Base-by-base conservation (phyloP, 805 yeast species). In the Ogataea minuta region DNA sequence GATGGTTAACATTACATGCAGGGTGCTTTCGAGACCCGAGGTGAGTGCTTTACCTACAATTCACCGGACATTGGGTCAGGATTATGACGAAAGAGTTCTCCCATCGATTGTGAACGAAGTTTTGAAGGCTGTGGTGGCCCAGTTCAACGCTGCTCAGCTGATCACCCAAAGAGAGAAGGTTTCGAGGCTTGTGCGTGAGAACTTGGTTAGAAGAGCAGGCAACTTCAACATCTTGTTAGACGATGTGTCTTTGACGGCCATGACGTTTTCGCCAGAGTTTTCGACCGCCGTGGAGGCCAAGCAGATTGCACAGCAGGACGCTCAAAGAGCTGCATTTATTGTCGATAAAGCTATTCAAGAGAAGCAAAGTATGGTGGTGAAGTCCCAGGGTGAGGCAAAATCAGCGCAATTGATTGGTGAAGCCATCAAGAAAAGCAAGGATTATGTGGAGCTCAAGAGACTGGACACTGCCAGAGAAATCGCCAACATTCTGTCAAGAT, bases 51-150 rank as follows among this genome's bases (percentile, higher is more conserved):
- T 93, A 51, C 96, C 98, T 17, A 73, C 72, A 9, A 86, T 93
- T 50, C 93, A 77, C 70, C 81, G 98, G 60, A 93, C 99, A 2
- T 71, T 93, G 52, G 99, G 99, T 36, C 74, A 72, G 38, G 98
- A 93, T 63, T 93, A 91, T 66, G 99, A 93, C 61, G 99, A 93
- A 69, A 81, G 96, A 56, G 96, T 93, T 13, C 74, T 93, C 54
- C 99, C 99, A 27, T 86, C 96, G n/a, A 90, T 93, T 66, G 96
- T 91, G 41, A 93, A 93, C 62, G 99, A 93, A 68, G 98, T 93
- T 39, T 75, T 93, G 61, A 93, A 93, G 65, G 78, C 95, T 2
- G 97, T 93, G 34, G 96, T 93, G 45, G 99, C 99, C 6, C 99
- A 93, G 67, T 93, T 91, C 72, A 93, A 93, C 63, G 99, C 99